phyloP scores from a whole-genome alignment of 257 asterid genomes.

The Vinca minor region DNA sequence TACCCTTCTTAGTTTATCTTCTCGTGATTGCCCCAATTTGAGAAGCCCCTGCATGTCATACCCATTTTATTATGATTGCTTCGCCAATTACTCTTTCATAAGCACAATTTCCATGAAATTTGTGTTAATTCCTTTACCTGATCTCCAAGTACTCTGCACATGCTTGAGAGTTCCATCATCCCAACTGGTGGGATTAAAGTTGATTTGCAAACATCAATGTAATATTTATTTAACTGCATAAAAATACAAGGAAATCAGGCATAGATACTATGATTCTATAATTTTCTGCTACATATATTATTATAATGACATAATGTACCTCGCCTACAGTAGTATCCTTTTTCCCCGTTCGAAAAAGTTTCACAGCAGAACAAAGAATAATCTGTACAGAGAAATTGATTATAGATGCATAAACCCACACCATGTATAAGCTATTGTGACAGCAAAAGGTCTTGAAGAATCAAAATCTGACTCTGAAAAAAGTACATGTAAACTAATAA shows the following conservation, averaged over 20 bases:
- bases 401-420: slow-evolving; percentile 6
- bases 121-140: slow-evolving; percentile 47
- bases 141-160: slow-evolving; percentile 88
- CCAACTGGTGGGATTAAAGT: slow-evolving; percentile 73
- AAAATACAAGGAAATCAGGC: background rate
- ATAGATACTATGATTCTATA: background rate
- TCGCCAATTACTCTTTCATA: slow-evolving; percentile 5
- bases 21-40: slow-evolving; percentile 72
- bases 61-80: slow-evolving; percentile 4
- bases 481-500: too few species aligned
- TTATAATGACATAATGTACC: slow-evolving; percentile 36
- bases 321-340: slow-evolving; percentile 83
- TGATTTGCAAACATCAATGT: slow-evolving; percentile 69
- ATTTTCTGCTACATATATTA: background rate
- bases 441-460: background rate
- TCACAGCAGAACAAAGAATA: slow-evolving; percentile 91
- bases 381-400: slow-evolving; percentile 38
- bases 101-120: slow-evolving; percentile 5
- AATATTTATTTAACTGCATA: slow-evolving; percentile 65
- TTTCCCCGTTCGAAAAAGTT: slow-evolving; percentile 71
- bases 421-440: background rate
- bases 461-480: too few species aligned
- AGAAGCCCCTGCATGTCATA: slow-evolving; percentile 71
- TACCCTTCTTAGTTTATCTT: slow-evolving; percentile 69
- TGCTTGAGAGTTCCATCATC: slow-evolving; percentile 66